phyloP scores from a whole-genome alignment of 805 yeast genomes.

The Candida andamanensis region DNA sequence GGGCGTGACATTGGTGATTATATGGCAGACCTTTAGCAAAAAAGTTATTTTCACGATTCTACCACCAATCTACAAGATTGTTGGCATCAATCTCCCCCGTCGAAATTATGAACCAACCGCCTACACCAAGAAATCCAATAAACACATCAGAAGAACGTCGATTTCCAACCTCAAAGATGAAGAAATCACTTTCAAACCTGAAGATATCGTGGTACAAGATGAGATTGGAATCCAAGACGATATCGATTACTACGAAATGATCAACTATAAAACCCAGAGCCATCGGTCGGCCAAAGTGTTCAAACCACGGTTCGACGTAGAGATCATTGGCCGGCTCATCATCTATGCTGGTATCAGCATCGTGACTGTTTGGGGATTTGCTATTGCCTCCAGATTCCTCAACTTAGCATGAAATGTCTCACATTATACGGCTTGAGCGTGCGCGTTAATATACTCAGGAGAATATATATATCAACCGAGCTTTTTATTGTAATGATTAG shows the following conservation, averaged over 20 bases:
- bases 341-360: constrained; percentile 79
- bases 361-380: constrained; percentile 45
- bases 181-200: constrained; percentile 13
- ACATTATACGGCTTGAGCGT: too few species aligned
- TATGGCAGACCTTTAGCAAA: constrained; percentile 75
- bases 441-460: too few species aligned
- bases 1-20: constrained; percentile 58
- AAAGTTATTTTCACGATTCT: constrained; percentile 54
- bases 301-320: constrained; percentile 64
- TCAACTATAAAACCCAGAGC: constrained; percentile 22
- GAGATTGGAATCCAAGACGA: constrained; percentile 35
- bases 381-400: constrained; percentile 16
- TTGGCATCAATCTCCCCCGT: constrained; percentile 37
- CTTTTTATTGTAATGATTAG: not conserved
- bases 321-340: constrained; percentile 67
- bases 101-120: constrained; percentile 36
- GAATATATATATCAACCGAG: not conserved
- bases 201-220: constrained; percentile 20
- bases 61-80: constrained; percentile 50
- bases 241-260: constrained; percentile 37
- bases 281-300: constrained; percentile 36
- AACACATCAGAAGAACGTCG: constrained; percentile 35
- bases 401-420: constrained; percentile 4
- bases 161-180: constrained; percentile 31
- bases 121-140: constrained; percentile 22